Conservation (phyloP, 2,329 filamentous ascomycete genomes). For the Nemania serpens region DNA sequence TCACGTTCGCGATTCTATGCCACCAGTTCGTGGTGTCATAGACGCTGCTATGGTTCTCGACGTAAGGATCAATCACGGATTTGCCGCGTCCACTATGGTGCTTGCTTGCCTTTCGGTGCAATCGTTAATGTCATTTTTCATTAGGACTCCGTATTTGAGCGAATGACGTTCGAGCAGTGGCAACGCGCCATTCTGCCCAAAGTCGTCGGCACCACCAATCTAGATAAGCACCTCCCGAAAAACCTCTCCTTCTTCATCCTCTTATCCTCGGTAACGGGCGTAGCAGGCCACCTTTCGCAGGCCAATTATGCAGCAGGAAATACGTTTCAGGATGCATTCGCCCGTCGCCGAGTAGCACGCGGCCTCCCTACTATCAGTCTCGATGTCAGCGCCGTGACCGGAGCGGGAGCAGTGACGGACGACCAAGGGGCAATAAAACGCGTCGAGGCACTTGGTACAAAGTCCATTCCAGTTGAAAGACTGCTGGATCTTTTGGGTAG, state of each 20-base stretch:
- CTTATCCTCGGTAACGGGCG: background rate
- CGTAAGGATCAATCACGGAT: background rate
- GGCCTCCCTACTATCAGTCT: background rate
- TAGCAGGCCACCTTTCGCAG: background rate
- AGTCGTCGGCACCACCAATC: slow-evolving; percentile 28
- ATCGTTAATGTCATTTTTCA: background rate
- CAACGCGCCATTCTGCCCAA: slow-evolving; percentile 31
- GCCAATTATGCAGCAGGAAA: slow-evolving; percentile 12
- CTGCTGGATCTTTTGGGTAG: background rate
- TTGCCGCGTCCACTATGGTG: background rate
- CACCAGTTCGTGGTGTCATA: slow-evolving; percentile 27
- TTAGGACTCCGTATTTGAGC: slow-evolving; percentile 34
- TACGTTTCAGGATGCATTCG: background rate
- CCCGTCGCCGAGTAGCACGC: background rate
- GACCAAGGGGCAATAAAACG: background rate
- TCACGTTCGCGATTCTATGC: background rate
- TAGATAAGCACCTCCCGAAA: background rate
- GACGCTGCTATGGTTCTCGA: slow-evolving; percentile 40
- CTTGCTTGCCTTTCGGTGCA: background rate
- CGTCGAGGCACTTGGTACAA: background rate
- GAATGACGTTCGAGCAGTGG: slow-evolving; percentile 36
- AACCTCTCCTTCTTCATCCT: slow-evolving; percentile 2
- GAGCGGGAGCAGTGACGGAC: background rate
- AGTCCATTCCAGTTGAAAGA: background rate
- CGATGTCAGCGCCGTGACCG: background rate